Evolutionary conservation across 2,329 filamentous ascomycete genomes (phyloP), one percentile per base, ranked within the genome.

Genomic region (Neonectria punicea): DNA sequence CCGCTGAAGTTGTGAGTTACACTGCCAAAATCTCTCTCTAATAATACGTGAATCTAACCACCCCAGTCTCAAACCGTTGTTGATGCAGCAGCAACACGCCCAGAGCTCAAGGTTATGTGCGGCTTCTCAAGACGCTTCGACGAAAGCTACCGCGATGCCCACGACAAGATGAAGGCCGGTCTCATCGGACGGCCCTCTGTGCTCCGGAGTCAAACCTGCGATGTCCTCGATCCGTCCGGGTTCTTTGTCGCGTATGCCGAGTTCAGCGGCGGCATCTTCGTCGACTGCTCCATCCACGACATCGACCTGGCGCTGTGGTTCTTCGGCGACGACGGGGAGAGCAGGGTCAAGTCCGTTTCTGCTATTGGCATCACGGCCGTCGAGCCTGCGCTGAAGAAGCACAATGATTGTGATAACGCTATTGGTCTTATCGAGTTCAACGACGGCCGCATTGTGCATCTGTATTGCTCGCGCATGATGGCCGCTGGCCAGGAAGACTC

Each of bases 201-300:
- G 47, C 82, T 92, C 70, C 87, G 89, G 68, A 87, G 84, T 50
- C 89, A 92, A 77, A 92, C 89, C 0, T 90, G 88, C 77, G 89
- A 92, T 78, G 90, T 88, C 75, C 83, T 87, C 61, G 88, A 91
- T 64, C 86, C 88, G 0, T 83, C 83, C 0, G 89, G 89, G 50
- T 92, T 91, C 81, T 92, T 91, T 75, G 88, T 92, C 53, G 82
- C 84, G 22, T 92, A 91, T 75, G 87, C 89, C 6, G 80, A 88
- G 66, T 89, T 86, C 78, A 86, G 82, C 2, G 89, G 90, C 49
- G 89, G 89, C n/a, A 90, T 91, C 74, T 92, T 92, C 70, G 89
- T 92, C 54, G 89, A 92, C 79, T 90, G 87, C 79, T 88, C 86
- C 36, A 87, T 92, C 73, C 90, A 92, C 79, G 90, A 92, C 72